phyloP scores from a whole-genome alignment of 768 basidiomycete genomes.

The Suillus clintonianus region DNA sequence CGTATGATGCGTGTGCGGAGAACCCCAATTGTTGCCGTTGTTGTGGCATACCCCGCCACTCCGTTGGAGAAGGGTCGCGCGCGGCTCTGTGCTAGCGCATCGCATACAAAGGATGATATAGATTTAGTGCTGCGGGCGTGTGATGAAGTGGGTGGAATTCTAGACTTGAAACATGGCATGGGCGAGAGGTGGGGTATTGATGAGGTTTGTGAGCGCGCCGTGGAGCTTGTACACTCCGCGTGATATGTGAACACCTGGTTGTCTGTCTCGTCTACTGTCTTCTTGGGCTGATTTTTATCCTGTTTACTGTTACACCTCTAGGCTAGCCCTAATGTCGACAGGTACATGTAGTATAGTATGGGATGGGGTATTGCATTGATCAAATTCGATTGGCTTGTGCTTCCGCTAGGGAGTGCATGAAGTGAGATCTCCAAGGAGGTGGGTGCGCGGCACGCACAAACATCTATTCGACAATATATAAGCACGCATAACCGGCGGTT shows the following conservation, averaged over 20 bases:
- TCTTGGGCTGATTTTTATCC: neutral
- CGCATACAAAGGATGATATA: conserved; percentile 97
- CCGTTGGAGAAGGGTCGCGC: conserved; percentile 86
- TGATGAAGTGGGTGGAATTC: conserved; percentile 86
- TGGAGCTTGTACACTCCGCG: conserved; percentile 63
- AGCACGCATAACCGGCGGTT: too few species aligned
- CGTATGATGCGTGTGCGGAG: conserved; percentile 69
- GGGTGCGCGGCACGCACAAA: too few species aligned
- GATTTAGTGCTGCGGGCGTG: conserved; percentile 83
- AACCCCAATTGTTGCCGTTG: conserved; percentile 85
- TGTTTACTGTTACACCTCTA: too few species aligned
- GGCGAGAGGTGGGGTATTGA: conserved; percentile 80
- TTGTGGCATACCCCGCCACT: conserved; percentile 91
- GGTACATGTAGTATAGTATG: too few species aligned
- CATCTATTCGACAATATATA: too few species aligned
- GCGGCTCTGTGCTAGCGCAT: conserved; percentile 92
- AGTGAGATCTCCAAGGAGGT: too few species aligned
- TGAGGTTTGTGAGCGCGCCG: conserved; percentile 68
- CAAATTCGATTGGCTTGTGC: too few species aligned
- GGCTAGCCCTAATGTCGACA: too few species aligned
- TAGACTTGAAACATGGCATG: conserved; percentile 85
- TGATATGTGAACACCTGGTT: conserved; percentile 21
- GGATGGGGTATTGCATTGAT: too few species aligned
- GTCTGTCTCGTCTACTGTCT: neutral
- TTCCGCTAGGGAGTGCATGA: too few species aligned